Conservation (phyloP, 164 flowering plant species). For the Platanus orientalis region DNA sequence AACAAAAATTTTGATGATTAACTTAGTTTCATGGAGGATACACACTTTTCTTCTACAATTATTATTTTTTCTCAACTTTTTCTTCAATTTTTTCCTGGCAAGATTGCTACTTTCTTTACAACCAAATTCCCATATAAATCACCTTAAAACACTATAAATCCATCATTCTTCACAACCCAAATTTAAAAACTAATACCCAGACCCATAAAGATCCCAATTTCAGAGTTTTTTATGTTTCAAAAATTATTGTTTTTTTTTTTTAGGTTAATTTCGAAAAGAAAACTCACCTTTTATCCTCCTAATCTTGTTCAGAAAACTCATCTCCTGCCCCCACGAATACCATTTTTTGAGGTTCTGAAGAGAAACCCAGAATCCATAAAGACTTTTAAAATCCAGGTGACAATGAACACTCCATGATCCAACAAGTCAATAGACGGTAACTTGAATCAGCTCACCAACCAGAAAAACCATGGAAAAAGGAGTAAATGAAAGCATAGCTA, state of each 20-base stretch:
- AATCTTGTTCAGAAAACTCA: neutral
- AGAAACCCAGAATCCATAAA: neutral
- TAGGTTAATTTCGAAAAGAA: neutral
- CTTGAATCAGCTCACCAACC: neutral
- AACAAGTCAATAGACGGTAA: neutral
- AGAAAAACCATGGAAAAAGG: neutral
- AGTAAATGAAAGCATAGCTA: no score
- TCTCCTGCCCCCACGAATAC: neutral
- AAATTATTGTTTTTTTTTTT: no score
- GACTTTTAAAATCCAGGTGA: neutral
- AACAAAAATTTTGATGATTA: no score
- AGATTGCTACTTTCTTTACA: no score
- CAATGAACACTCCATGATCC: neutral
- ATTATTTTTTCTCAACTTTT: no score
- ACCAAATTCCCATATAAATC: no score
- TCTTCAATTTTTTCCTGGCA: no score
- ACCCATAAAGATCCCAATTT: neutral
- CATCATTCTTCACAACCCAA: neutral
- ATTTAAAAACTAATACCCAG: conserved; percentile 1
- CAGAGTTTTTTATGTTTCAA: neutral
- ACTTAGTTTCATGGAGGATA: no score
- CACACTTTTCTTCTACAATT: no score
- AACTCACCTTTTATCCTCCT: conserved; percentile 5
- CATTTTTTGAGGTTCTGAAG: neutral
- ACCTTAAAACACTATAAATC: neutral